Evolutionary conservation across 148 eudicot genomes (phyloP), one percentile per base, ranked within the genome.

Genomic region (Arctostaphylos glauca): DNA sequence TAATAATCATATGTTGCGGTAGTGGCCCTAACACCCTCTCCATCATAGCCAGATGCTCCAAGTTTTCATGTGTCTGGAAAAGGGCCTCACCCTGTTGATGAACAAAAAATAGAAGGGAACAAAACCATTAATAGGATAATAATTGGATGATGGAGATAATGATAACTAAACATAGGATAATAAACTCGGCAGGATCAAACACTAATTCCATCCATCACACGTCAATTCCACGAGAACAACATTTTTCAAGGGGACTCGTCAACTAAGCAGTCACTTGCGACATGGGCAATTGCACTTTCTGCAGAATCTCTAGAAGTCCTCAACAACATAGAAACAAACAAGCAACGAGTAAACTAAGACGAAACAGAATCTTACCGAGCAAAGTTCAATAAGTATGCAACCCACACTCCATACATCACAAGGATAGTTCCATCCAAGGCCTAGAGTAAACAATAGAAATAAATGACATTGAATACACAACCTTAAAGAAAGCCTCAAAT

Each of bases 11-110:
- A 83, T 90, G 86, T 50, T 84, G 91, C 5, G 92, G 92, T 70
- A 90, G 81, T 38, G 92, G 90, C 70, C 92, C 92, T 76, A 90
- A 84, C 8, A 90, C 92, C 80, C 88, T 85, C 83, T 90, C 92
- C 92, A 90, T 90, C 92, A 90, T 90, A 25, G 92, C 92, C 79
- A 90, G 89, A 89, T 90, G 92, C 79, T 90, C 92, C 88, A 90
- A 84, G 81, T 90, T 89, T 81, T 90, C 92, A 52, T 90, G 92
- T 23, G 92, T 90, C 80, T 90, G 92, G 84, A 90, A 90, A 64
- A 90, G 89, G 56, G 92, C 91, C 67, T 90, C 91, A 8, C 92
- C 92, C 89, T 90, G 80, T 71, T 55, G 18, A 53, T n/a, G 49
- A 66, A 74, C 10, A 21, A 81, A 21, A 81, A 55, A 2, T 47